A percentile compares a stretch with the other conserved stretches of the same genome.
phyloP scores from a whole-genome alignment of 306 rosid genomes.

The cucumber (Cucumis sativus) region DNA sequence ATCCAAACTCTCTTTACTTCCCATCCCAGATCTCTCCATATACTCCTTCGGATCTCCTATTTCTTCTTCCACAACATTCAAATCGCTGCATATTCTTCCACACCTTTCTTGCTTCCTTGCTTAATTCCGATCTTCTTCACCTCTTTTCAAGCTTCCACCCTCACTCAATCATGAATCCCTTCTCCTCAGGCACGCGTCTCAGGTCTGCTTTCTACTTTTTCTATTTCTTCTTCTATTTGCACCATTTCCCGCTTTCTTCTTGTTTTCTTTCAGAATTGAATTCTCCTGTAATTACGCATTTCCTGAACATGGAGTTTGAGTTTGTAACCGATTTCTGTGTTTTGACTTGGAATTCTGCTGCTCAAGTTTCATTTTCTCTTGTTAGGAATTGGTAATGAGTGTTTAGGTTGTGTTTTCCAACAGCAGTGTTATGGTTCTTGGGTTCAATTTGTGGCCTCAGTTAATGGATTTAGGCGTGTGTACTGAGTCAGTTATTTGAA shows the following conservation, averaged over 20 bases:
- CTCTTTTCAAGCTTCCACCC: slow-evolving; percentile 30
- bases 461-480: neutral
- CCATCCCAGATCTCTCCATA: slow-evolving; percentile 19
- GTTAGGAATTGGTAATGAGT: neutral
- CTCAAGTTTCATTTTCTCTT: neutral
- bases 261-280: neutral
- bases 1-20: slow-evolving; percentile 41
- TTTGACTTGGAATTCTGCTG: neutral
- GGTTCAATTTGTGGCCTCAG: neutral
- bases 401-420: neutral
- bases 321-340: neutral
- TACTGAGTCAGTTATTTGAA: neutral
- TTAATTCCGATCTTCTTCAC: slow-evolving; percentile 44
- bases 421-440: neutral
- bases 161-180: slow-evolving; percentile 75
- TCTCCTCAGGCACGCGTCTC: slow-evolving; percentile 95
- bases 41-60: slow-evolving; percentile 46
- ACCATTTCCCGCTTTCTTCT: neutral
- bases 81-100: slow-evolving; percentile 1
- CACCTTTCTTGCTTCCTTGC: neutral
- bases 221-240: neutral
- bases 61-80: slow-evolving; percentile 14
- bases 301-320: neutral
- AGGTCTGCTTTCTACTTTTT: slow-evolving; percentile 33
- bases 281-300: neutral